phyloP scores from a whole-genome alignment of 371 early-diverging fungal genomes.

The Umbelopsis sp. region DNA sequence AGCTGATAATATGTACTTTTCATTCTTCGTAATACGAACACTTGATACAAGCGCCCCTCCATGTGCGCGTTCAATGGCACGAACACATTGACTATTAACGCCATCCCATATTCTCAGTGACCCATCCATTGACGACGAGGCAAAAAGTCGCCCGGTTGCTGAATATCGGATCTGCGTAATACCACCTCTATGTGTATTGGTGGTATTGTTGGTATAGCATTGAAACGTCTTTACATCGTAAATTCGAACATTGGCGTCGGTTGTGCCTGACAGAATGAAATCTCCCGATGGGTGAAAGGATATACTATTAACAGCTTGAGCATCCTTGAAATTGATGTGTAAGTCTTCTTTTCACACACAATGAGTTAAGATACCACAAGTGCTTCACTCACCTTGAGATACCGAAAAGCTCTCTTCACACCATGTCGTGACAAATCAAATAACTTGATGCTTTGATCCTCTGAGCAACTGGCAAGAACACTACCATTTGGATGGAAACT shows the following conservation, averaged over 20 bases:
- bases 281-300: constrained; percentile 89
- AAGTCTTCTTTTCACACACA: neutral
- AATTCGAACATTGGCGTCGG: constrained; percentile 78
- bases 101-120: constrained; percentile 89
- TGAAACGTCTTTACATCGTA: constrained; percentile 85
- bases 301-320: constrained; percentile 73
- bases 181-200: constrained; percentile 56
- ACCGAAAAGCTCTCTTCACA: constrained; percentile 84
- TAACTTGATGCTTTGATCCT: constrained; percentile 84
- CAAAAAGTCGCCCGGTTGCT: constrained; percentile 72
- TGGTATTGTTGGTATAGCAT: constrained; percentile 68
- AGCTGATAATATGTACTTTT: constrained; percentile 75
- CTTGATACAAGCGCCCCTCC: constrained; percentile 75
- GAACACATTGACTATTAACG: constrained; percentile 71
- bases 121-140: constrained; percentile 82
- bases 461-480: constrained; percentile 87
- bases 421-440: constrained; percentile 84
- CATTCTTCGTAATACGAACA: constrained; percentile 74
- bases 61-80: constrained; percentile 76
- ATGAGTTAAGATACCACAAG: neutral
- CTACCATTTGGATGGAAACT: constrained; percentile 93
- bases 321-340: constrained; percentile 48
- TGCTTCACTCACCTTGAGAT: constrained; percentile 63
- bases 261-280: constrained; percentile 71
- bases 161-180: constrained; percentile 82